Base-by-base conservation (phyloP, 176 grass and related monocot species). In the Aechmea fasciata region DNA sequence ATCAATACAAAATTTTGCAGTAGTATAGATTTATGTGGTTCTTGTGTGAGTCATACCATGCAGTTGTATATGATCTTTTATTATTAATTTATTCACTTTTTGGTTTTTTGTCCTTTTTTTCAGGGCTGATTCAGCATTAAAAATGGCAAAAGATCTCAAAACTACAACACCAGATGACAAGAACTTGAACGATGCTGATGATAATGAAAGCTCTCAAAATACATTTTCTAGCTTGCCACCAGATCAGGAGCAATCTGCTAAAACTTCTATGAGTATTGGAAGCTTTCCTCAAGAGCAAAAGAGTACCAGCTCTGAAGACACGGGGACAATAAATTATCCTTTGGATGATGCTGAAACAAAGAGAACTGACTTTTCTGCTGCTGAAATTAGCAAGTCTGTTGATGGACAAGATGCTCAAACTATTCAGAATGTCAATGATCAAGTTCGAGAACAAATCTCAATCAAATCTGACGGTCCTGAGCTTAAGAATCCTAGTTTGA, bases 121-220 rank as follows among this genome's bases (percentile, higher is more conserved):
- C 77, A 99, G 95, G 78, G 88, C 90, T 85, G 87, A 94, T 75
- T 99, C 80, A 82, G 95, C 95, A 13, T 71, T 99, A 57, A 87
- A 82, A 71, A 99, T 90, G 90, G 84, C 90, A 54, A 99, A 90
- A 79, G 82, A 99, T 83, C 90, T 99, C 29, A 79, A 87, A 67
- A 67, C 77, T 50, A 51, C 71, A 68, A 72, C 78, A 84, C 71
- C 82, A 81, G 87, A 90, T 72, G 87, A 82, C 54, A 99, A 88
- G 76, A 82, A 54, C 66, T 68, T 72, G 26, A 78, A 90, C 82
- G 77, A 88, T 68, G 52, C 47, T 11, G 89, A 90, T 83, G 86
- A 90, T 57, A 81, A 86, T 70, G 72, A 65, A 73, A 90, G 75
- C 83, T 86, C 67, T 62, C 86, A 93, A 77, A 84, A 93, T 78